Conservation (phyloP, 164 flowering plant genomes). For the Vitis amurensis region DNA sequence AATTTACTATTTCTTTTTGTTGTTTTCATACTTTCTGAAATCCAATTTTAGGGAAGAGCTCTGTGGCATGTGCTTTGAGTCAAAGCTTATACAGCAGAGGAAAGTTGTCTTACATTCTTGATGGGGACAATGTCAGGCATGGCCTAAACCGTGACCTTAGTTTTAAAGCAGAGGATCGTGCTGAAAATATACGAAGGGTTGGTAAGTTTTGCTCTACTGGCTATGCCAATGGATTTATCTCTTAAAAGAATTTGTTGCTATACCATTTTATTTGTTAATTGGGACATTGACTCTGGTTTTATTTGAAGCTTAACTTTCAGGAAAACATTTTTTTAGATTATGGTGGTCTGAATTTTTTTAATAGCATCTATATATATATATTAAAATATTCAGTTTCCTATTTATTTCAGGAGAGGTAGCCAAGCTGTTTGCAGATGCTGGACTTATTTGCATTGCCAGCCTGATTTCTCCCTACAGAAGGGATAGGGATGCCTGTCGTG, state of each 20-base stretch:
- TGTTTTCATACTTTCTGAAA: not conserved
- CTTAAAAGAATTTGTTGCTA: no score
- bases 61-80: constrained; percentile 36
- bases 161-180: constrained; percentile 37
- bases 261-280: no score
- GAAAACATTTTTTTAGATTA: constrained; percentile 26
- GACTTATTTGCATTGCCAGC: constrained; percentile 77
- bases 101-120: constrained; percentile 31
- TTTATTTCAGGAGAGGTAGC: constrained; percentile 72
- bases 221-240: no score
- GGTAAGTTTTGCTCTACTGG: constrained; percentile 16
- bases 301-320: constrained; percentile 20
- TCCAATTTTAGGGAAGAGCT: constrained; percentile 28
- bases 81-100: constrained; percentile 20
- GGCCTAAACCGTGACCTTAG: constrained; percentile 33
- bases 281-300: no score
- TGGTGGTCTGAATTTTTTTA: no score
- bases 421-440: constrained; percentile 82
- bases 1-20: not conserved
- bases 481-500: constrained; percentile 79
- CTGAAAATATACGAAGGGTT: constrained; percentile 33
- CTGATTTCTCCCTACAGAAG: constrained; percentile 74
- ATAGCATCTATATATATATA: no score
- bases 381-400: not conserved
- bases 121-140: constrained; percentile 39